Evolutionary conservation across 345 rosid species (phyloP).

Genomic region (Citrus maxima): DNA sequence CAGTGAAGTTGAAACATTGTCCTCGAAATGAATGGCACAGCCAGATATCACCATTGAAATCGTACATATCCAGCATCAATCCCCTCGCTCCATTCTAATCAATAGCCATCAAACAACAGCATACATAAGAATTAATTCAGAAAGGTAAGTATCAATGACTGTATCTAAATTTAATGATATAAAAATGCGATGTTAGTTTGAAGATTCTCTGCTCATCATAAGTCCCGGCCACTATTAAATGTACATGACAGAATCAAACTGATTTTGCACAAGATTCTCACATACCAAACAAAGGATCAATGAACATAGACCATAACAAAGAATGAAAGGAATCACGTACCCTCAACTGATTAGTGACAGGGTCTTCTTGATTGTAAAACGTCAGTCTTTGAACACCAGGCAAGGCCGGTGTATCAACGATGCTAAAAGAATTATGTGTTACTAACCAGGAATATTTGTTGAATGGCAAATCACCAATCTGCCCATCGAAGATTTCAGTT

Average conservation of each 20-base stretch:
- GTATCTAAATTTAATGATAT: not conserved
- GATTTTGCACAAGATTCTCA: conserved; percentile 5
- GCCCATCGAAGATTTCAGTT: conserved; percentile 6
- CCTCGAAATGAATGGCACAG: conserved; percentile 95
- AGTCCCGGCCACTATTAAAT: not conserved
- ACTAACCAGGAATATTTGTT: conserved; percentile 95
- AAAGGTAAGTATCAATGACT: not conserved
- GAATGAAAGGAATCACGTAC: conserved; percentile 30
- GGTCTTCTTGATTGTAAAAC: conserved; percentile 89
- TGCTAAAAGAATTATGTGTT: conserved; percentile 92
- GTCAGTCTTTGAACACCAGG: conserved; percentile 85
- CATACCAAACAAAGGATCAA: conserved; percentile 1
- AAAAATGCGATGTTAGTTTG: not conserved
- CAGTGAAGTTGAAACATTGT: conserved; percentile 95
- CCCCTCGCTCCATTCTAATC: conserved; percentile 94
- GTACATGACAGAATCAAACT: not conserved
- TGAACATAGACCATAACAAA: not conserved
- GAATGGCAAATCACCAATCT: conserved; percentile 82
- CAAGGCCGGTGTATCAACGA: conserved; percentile 77
- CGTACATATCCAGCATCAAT: conserved; percentile 97
- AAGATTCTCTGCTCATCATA: not conserved
- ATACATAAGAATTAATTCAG: not conserved
- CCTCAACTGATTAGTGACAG: conserved; percentile 77
- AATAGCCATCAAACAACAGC: conserved; percentile 19
- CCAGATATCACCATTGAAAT: conserved; percentile 82